Evolutionary conservation across 257 asterid species (phyloP), one percentile per base, ranked within the genome.

Genomic region (Solanum boliviense): DNA sequence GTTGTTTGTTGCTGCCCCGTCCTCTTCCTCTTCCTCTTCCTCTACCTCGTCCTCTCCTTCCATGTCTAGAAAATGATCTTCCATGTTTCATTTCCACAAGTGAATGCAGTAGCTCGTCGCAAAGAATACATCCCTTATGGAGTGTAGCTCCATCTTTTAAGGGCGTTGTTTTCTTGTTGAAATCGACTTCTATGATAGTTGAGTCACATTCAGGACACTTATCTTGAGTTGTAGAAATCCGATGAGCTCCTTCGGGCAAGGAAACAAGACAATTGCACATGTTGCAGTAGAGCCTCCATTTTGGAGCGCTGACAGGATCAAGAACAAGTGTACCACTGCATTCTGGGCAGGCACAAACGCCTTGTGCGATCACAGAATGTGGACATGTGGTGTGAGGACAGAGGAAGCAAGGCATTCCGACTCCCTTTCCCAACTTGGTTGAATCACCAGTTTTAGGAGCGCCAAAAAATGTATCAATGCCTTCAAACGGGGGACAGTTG

Each of bases 301-400:
- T 95, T 31, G 98, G 99, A 73, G 98, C 96, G 70, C 98, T 96
- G 89, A 95, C 91, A 2, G 98, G 99, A 56, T 96, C 98, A 16
- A 96, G 99, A 88, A 96, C 98, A 38, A 96, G 93, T 25, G 98
- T 95, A 2, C 99, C 99, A 5, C 91, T 94, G 76, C 99, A 96
- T 91, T 96, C 99, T 12, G 99, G 99, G 89, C 99, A 96, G 86
- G 96, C 99, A 86, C 99, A 96, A 31, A 96, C 95, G 18, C 99
- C 99, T 91, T 92, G 97, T 18, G 98, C 90, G 79, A 95, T 92
- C 94, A 96, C 88, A 65, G 99, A 96, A 88, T 96, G 99, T 82
- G 65, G 94, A 89, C 99, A 96, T 1, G 98, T 93, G 5, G 99
- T 96, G 88, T 96, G 99, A 48, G 98, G 99, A 89, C 99, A 96